These are phyloP conservation scores for Lecanosticta acicola DNA, from an alignment of 2,329 filamentous ascomycete genomes.

Conservation along the genomic window DNA sequence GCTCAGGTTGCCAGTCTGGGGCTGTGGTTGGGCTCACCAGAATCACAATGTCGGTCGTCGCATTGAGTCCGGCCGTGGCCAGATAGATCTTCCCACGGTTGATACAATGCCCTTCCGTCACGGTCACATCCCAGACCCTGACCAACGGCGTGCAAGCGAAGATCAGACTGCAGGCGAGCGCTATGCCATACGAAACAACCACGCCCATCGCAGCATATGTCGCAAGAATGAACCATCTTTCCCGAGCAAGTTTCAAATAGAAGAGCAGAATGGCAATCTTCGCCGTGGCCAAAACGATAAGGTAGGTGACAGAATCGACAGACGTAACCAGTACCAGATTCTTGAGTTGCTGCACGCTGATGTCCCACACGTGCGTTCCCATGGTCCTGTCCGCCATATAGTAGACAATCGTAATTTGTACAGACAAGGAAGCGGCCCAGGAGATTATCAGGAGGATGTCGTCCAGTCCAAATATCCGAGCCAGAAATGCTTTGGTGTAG, in stretches of 20 bases:
- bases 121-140: constrained; percentile 12
- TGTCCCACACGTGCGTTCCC: constrained; percentile 13
- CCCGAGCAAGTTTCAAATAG: constrained; percentile 10
- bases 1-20: background rate
- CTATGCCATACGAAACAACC: constrained; percentile 4
- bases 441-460: constrained; percentile 10
- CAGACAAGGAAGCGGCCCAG: constrained; percentile 9
- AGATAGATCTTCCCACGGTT: constrained; percentile 12
- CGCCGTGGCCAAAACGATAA: constrained; percentile 8
- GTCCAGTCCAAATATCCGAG: constrained; percentile 14
- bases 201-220: constrained; percentile 10
- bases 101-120: constrained; percentile 14
- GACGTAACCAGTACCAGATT: constrained; percentile 4
- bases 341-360: background rate
- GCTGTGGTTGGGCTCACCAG: background rate
- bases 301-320: constrained; percentile 6
- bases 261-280: constrained; percentile 16
- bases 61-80: constrained; percentile 15
- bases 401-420: constrained; percentile 11
- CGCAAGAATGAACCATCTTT: constrained; percentile 12
- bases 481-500: constrained; percentile 16
- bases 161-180: constrained; percentile 4
- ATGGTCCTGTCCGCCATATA: constrained; percentile 2
- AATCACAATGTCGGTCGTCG: constrained; percentile 15
- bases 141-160: constrained; percentile 14